Percentiles rank a stretch among this genome's conserved stretches.
Conservation (phyloP, 352 stramenopile genomes). For the Pythium grandisporangium region DNA sequence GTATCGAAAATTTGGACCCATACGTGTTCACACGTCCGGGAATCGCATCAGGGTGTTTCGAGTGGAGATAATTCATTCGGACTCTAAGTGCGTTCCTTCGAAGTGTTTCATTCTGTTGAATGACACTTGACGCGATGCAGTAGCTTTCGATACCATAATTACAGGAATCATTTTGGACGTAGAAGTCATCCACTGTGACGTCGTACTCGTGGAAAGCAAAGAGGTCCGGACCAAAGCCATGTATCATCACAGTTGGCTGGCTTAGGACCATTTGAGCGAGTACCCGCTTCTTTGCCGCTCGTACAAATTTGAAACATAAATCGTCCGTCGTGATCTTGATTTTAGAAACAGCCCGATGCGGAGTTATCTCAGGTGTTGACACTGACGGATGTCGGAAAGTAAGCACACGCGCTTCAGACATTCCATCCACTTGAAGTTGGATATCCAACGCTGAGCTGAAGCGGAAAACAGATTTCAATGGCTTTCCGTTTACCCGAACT, state of each 20-base stretch:
- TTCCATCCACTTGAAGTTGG: slow-evolving; percentile 41
- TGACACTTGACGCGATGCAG: slow-evolving; percentile 75
- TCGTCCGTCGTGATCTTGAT: slow-evolving; percentile 37
- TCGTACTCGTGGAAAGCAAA: slow-evolving; percentile 81
- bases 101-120: slow-evolving; percentile 6
- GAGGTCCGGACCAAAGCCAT: slow-evolving; percentile 64
- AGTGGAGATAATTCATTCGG: slow-evolving; percentile 57
- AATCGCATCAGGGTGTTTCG: slow-evolving; percentile 47
- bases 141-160: slow-evolving; percentile 26
- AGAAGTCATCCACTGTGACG: slow-evolving; percentile 58
- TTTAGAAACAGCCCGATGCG: slow-evolving; percentile 34
- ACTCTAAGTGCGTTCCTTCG: too few relatives aligned
- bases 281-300: slow-evolving; percentile 46
- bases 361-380: slow-evolving; percentile 44
- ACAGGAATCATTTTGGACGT: slow-evolving; percentile 56
- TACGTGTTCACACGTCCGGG: slow-evolving; percentile 40
- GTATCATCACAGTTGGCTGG: slow-evolving; percentile 38
- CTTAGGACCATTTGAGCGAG: slow-evolving; percentile 50
- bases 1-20: slow-evolving; percentile 60
- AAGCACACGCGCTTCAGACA: slow-evolving; percentile 38
- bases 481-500: slow-evolving; percentile 60
- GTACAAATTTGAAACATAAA: slow-evolving; percentile 62
- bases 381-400: slow-evolving; percentile 75
- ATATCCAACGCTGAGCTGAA: slow-evolving; percentile 47
- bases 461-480: slow-evolving; percentile 31